phyloP scores from a whole-genome alignment of 129 eudicot genomes.

The Oenanthe sinensis region DNA sequence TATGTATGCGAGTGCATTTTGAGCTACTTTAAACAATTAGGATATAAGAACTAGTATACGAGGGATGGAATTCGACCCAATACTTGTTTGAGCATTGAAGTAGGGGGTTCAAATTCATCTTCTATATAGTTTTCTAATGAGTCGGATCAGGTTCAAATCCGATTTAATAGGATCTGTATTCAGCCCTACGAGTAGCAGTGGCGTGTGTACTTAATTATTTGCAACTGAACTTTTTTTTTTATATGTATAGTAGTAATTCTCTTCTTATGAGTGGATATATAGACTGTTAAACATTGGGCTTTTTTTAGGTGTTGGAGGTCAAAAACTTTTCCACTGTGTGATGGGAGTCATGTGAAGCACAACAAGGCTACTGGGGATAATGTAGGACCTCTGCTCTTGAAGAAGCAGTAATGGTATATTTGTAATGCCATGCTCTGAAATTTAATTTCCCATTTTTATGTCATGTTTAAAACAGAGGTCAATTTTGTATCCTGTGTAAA shows the following conservation, averaged over 20 bases:
- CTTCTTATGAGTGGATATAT: background rate
- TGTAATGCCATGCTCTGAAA: background rate
- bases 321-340: conserved; percentile 87
- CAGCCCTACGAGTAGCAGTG: background rate
- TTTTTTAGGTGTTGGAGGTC: conserved; percentile 92
- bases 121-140: background rate
- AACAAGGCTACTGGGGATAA: conserved; percentile 95
- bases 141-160: background rate
- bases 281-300: background rate
- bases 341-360: conserved; percentile 92
- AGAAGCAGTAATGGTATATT: conserved; percentile 42
- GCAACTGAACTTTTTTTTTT: background rate
- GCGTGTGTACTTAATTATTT: background rate
- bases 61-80: background rate
- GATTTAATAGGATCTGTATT: background rate
- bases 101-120: background rate
- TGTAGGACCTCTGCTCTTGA: conserved; percentile 85
- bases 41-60: too few species aligned
- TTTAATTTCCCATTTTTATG: background rate
- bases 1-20: background rate
- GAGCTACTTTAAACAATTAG: background rate
- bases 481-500: background rate
- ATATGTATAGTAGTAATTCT: background rate
- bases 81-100: too few species aligned
- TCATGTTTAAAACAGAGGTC: background rate